Base-by-base conservation (phyloP, 2,329 filamentous ascomycete genomes). In the Myriosclerotinia curreyana region DNA sequence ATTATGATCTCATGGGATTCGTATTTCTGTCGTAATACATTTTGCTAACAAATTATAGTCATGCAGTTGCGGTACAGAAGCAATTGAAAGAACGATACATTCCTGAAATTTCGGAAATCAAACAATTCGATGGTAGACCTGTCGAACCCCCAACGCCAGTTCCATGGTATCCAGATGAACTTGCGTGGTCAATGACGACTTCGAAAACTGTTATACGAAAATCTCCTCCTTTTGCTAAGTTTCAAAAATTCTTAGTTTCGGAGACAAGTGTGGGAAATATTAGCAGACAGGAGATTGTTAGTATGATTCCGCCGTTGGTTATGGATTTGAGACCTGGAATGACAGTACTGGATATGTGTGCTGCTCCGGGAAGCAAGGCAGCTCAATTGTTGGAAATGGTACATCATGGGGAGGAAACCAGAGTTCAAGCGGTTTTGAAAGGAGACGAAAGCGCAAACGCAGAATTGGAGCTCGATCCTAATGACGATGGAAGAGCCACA, bases 221-320 rank as follows among this genome's bases (percentile, higher is more conserved):
- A 75, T 96, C 96, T 77, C 87, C 91, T 44, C 95, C 95, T 3
- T 99, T 99, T 76, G 88, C 92, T 58, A 89, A 91, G 36, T 98
- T 99, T 79, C 95, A 99, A 77, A 96, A 96, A 76, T 99, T 97
- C 80, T 83, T 99, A 59, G 95, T 99, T 58, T 96, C 94, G 60
- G 95, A 99, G 82, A 97, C 95, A 5, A 92, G 90, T 64, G 92
- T 98, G 28, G 95, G 95, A 72, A 99, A 98, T 76, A 98, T 99
- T 73, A 96, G 91, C 77, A 87, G 95, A 72, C 95, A 99, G 78
- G 95, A 99, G 79, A 89, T 96, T 52, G 95, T 99, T 73, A 96
- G 92, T 80, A 99, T 99, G 95, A 98, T 99, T 68, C 95, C 95
- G 34, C 95, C 95, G 34, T 83, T 98, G 71, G 82, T 98, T 71